Evolutionary conservation across 192 early-diverging fungal species (phyloP).

Genomic region (Dispira parvispora): DNA sequence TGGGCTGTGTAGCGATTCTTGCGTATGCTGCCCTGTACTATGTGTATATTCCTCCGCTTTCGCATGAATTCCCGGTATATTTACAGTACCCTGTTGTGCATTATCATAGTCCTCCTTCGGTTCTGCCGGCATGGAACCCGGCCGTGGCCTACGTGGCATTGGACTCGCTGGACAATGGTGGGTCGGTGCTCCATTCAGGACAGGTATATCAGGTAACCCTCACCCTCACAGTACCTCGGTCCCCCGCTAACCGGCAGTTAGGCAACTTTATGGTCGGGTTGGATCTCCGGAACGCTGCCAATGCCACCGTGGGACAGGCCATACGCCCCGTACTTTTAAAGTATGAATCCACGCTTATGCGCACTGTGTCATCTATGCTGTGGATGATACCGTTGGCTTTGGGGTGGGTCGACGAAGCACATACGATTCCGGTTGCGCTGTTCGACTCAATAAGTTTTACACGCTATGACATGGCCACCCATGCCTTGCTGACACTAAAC

Average conservation of each 20-base stretch:
- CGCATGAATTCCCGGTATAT: conserved; percentile 33
- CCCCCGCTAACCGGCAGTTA: conserved; percentile 33
- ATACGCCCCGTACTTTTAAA: conserved; percentile 30
- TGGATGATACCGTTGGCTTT: conserved; percentile 28
- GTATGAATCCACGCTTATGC: conserved; percentile 16
- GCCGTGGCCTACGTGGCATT: background rate
- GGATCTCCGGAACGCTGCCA: conserved; percentile 25
- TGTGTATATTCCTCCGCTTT: conserved; percentile 40
- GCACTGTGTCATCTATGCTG: conserved; percentile 12
- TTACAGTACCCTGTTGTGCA: conserved; percentile 25
- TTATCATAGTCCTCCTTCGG: conserved; percentile 15
- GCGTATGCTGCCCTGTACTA: conserved; percentile 38
- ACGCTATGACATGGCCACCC: conserved; percentile 26
- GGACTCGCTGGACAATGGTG: background rate
- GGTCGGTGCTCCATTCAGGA: conserved; percentile 19
- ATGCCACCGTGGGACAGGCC: conserved; percentile 17
- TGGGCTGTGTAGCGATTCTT: conserved; percentile 9
- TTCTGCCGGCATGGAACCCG: conserved; percentile 1
- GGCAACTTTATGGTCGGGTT: conserved; percentile 54
- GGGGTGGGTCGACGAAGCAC: conserved; percentile 25
- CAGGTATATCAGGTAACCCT: conserved; percentile 44
- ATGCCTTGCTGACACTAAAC: conserved; percentile 29
- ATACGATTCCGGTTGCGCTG: conserved; percentile 27
- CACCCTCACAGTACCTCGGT: conserved; percentile 39
- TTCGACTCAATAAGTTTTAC: conserved; percentile 33